A percentile compares a stretch with the other conserved stretches of the same genome.
Evolutionary conservation across 2,329 filamentous ascomycete species (phyloP).

Genomic region (Macroventuria anomochaeta): DNA sequence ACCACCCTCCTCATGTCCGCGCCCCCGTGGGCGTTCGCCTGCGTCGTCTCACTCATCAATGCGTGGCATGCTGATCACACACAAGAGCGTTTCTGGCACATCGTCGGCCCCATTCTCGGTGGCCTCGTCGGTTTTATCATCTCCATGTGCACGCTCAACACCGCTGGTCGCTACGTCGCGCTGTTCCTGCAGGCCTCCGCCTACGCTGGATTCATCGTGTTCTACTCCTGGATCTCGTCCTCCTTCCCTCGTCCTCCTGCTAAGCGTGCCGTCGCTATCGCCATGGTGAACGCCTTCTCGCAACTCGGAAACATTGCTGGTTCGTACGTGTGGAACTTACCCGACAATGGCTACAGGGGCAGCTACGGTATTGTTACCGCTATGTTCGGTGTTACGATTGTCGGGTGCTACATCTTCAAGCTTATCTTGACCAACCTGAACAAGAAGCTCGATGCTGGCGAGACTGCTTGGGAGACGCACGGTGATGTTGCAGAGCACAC

Average conservation of each 20-base stretch:
- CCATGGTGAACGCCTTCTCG: constrained; percentile 63
- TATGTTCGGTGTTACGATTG: constrained; percentile 67
- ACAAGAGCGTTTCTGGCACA: constrained; percentile 61
- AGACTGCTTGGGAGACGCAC: constrained; percentile 35
- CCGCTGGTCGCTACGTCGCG: constrained; percentile 43
- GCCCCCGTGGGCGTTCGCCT: constrained; percentile 59
- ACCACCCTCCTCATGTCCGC: constrained; percentile 51
- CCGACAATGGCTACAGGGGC: constrained; percentile 66
- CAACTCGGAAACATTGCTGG: constrained; percentile 57
- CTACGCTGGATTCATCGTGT: constrained; percentile 48
- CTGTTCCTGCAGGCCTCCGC: constrained; percentile 50
- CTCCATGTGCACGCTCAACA: constrained; percentile 40
- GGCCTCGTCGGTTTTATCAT: constrained; percentile 56
- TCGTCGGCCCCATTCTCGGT: constrained; percentile 53
- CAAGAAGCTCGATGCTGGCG: constrained; percentile 42
- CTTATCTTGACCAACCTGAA: constrained; percentile 38
- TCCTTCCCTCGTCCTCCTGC: constrained; percentile 62
- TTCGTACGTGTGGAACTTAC: constrained; percentile 67
- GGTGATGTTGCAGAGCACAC: constrained; percentile 42
- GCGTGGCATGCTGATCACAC: constrained; percentile 60
- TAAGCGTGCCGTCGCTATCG: constrained; percentile 67
- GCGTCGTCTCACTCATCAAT: constrained; percentile 55
- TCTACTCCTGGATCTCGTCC: constrained; percentile 47
- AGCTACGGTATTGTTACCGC: constrained; percentile 69
- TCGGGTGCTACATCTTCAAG: constrained; percentile 54